Base-by-base conservation (phyloP, 371 early-diverging fungal species). In the Mortierella sp. region DNA sequence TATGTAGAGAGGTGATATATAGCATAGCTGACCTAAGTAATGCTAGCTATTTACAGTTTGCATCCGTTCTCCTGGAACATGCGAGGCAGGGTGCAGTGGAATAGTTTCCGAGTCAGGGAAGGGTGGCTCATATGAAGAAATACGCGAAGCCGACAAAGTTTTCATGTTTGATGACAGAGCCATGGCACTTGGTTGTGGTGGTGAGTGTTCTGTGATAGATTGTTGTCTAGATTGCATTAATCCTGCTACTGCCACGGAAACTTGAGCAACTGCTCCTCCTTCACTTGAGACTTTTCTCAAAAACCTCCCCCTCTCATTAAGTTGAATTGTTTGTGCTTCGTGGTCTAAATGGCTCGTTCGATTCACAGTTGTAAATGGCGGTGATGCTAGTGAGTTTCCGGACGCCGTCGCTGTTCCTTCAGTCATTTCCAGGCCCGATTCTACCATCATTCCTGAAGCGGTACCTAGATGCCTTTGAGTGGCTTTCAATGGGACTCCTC, bases 31-130 rank as follows among this genome's bases (percentile, higher is more conserved):
- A 20, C 39, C 6, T 61, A n/a, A n/a, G 11, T n/a, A 20, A 0
- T 20, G 49, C n/a, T 62, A 22, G 22, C 16, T 47, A 47, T 60
- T 63, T 78, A 78, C 79, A 45, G 70, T 60, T 24, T 67, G 79
- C 35, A 67, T 67, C 49, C 57, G 52, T 11, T 60, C 60, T 20
- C 70, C 65, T 40, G 79, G 54, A 0, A 22, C 59, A 5, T 47
- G 63, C 8, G 37, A 47, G 58, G 54, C 4, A 18, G 18, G 28
- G 26, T 30, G 40, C 0, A 58, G 68, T 11, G 5, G n/a, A 24
- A 26, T 10, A 8, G 32, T 49, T 30, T 9, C 30, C 6, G 30
- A 1, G 30, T n/a, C 57, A 4, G 55, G 47, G 8, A 45, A 26
- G 55, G 55, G 24, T 26, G 28, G 8, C 11, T 28, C 55, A 26